These are phyloP conservation scores for Fusarium bactridioides DNA, from an alignment of 2,329 filamentous ascomycete species.

Conservation along the genomic window DNA sequence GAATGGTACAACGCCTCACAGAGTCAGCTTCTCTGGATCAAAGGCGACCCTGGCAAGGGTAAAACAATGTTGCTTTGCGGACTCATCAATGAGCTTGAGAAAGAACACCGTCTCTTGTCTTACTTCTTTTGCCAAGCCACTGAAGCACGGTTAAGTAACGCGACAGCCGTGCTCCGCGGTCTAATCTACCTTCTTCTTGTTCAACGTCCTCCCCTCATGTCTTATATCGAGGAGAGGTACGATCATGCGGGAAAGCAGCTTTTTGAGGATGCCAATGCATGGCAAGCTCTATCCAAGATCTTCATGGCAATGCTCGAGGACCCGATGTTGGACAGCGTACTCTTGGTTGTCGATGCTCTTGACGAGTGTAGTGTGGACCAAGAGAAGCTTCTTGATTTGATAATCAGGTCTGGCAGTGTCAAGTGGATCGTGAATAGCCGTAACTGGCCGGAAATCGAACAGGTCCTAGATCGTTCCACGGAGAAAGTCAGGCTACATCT, in stretches of 20 bases:
- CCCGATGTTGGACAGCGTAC: accelerated
- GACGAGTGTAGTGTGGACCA: accelerated
- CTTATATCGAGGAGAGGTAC: not conserved
- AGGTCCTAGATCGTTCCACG: accelerated
- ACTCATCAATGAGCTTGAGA: not conserved
- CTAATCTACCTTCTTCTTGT: not conserved
- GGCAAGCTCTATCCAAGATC: not conserved
- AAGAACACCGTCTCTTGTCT: accelerated
- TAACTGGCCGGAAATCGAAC: not conserved
- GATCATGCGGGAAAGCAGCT: accelerated
- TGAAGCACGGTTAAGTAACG: not conserved
- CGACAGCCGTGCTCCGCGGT: not conserved
- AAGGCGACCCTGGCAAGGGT: not conserved
- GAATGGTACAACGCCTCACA: not conserved
- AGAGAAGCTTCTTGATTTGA: not conserved
- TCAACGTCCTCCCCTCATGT: accelerated
- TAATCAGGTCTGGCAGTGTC: accelerated
- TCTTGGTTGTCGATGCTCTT: not conserved
- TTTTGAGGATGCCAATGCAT: not conserved
- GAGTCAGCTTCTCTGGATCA: not conserved
- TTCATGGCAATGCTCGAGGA: accelerated
- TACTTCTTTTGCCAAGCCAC: not conserved
- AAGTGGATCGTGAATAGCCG: not conserved
- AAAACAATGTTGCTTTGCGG: not conserved
- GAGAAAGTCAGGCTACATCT: not conserved